Evolutionary conservation across 1,139 yeast species (phyloP).

Genomic region (Blastobotrys apis): DNA sequence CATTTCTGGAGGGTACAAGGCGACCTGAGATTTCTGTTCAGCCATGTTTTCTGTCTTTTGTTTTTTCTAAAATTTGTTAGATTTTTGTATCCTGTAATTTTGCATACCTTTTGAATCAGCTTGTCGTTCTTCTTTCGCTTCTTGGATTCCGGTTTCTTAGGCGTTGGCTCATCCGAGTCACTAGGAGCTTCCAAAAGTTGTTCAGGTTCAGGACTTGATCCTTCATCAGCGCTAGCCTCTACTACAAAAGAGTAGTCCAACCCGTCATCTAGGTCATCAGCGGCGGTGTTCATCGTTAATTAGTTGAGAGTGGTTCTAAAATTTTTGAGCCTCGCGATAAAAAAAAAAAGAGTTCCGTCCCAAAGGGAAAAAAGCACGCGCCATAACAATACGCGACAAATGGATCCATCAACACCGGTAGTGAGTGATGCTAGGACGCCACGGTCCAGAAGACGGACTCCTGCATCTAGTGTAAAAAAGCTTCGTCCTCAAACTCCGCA

Average conservation of each 20-base stretch:
- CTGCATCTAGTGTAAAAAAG: neutral
- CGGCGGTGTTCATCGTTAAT: constrained; percentile 22
- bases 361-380: neutral
- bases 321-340: neutral
- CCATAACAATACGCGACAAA: neutral
- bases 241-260: constrained; percentile 51
- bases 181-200: constrained; percentile 10
- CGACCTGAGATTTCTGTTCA: constrained; percentile 47
- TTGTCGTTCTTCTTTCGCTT: constrained; percentile 18
- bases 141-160: constrained; percentile 16
- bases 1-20: constrained; percentile 49
- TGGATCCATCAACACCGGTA: neutral
- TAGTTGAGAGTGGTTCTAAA: neutral
- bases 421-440: neutral
- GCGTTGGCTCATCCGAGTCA: constrained; percentile 15
- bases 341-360: neutral
- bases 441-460: neutral
- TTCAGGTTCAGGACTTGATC: constrained; percentile 17
- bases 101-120: neutral
- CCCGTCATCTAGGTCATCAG: constrained; percentile 68
- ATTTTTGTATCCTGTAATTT: constrained; percentile 24
- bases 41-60: constrained; percentile 57
- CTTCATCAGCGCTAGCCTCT: constrained; percentile 33
- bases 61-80: constrained; percentile 41
- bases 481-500: constrained; percentile 8